phyloP scores from a whole-genome alignment of 2,329 filamentous ascomycete genomes.

The Penicillium brasilianum region DNA sequence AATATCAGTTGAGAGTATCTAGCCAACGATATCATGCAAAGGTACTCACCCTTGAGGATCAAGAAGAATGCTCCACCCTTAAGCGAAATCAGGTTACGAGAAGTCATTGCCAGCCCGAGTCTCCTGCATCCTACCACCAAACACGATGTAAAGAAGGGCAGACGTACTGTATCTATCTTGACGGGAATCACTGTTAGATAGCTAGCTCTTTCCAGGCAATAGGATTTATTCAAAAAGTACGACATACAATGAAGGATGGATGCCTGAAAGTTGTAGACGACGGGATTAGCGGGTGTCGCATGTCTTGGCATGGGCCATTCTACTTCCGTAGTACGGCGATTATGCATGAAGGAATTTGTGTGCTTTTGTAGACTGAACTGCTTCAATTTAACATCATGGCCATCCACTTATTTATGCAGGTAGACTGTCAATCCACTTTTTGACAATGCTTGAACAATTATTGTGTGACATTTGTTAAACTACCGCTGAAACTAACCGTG shows the following conservation, averaged over 20 bases:
- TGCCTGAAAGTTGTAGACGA: too few relatives aligned
- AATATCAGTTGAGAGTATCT: not conserved
- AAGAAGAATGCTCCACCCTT: conserved; percentile 2
- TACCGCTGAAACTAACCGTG: not conserved
- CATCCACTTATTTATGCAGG: not conserved
- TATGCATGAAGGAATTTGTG: not conserved
- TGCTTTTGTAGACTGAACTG: not conserved
- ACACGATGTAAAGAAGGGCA: too few relatives aligned
- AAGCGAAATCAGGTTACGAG: conserved; percentile 3
- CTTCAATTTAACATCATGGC: not conserved
- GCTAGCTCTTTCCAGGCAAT: not conserved
- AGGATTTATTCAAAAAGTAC: too few relatives aligned
- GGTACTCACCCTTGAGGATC: conserved; percentile 2
- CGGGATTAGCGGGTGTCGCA: too few relatives aligned
- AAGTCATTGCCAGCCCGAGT: not conserved
- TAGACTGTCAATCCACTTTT: not conserved
- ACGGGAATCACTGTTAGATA: too few relatives aligned
- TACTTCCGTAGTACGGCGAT: not conserved
- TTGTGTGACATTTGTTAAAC: not conserved
- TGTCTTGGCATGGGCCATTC: not conserved
- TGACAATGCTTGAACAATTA: not conserved
- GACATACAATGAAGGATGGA: too few relatives aligned
- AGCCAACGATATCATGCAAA: conserved; percentile 2
- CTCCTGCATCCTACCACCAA: not conserved
- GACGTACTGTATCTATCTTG: too few relatives aligned